Evolutionary conservation across 1,284 basidiomycete species (phyloP).

Genomic region (Naganishia cerealis): DNA sequence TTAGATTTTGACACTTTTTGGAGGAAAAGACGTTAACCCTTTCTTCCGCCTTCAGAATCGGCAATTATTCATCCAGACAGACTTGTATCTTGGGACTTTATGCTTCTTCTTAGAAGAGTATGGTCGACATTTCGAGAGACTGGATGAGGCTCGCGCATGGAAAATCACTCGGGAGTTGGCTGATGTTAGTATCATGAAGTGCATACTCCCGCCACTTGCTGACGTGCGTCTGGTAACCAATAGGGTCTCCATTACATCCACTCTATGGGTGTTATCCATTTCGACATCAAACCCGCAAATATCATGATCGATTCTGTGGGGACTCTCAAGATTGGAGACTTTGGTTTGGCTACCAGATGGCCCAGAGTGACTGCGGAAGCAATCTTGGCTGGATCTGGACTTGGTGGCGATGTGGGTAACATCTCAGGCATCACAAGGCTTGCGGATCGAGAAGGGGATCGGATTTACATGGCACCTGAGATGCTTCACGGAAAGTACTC

Average conservation of each 20-base stretch:
- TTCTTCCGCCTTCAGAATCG: conserved; percentile 56
- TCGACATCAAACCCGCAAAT: conserved; percentile 97
- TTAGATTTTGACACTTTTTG: background rate
- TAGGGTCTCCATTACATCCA: conserved; percentile 90
- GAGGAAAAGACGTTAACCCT: background rate
- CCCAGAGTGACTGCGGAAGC: conserved; percentile 60
- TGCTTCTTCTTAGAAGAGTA: conserved; percentile 90
- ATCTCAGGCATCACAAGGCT: conserved; percentile 50
- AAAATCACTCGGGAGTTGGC: conserved; percentile 90
- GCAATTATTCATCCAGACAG: conserved; percentile 86
- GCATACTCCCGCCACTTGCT: conserved; percentile 27
- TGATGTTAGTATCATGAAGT: conserved; percentile 63
- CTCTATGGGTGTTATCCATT: conserved; percentile 81
- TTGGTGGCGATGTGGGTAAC: conserved; percentile 44
- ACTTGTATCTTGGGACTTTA: conserved; percentile 91
- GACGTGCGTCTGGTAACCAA: background rate
- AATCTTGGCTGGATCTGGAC: conserved; percentile 52
- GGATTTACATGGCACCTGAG: conserved; percentile 97
- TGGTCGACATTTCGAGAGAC: conserved; percentile 74
- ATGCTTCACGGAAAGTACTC: conserved; percentile 88
- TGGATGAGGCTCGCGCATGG: conserved; percentile 95
- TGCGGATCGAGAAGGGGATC: conserved; percentile 94
- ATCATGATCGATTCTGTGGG: conserved; percentile 88
- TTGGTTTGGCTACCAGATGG: conserved; percentile 92
- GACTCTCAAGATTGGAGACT: conserved; percentile 95